Evolutionary conservation across 1,284 basidiomycete genomes (phyloP), one percentile per base, ranked within the genome.

Genomic region (Gastroboletus turbinatus): DNA sequence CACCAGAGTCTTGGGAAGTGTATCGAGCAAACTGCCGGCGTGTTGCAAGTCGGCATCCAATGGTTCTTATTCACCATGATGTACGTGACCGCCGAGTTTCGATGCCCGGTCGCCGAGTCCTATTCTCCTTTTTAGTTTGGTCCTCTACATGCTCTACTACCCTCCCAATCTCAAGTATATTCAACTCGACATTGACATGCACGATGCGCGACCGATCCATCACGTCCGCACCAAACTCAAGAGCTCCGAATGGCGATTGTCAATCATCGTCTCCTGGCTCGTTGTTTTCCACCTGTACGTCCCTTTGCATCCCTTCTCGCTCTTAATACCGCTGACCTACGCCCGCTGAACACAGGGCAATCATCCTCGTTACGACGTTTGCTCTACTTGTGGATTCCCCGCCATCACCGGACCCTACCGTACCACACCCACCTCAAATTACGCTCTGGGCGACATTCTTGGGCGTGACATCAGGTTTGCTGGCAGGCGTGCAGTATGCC

Each of bases 71-170:
- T 98, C 74, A 84, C 82, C 16, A 60, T 91, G 57, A 87, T 98
- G 95, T 96, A 54, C 30, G 71, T 57, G 30, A 35, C 8, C n/a
- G 4, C 46, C 1, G 1, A 32, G 46, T 23, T 57, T 40, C 25
- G 17, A 7, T 48, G 14, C 36, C 46, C 23, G 56, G 32, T 9
- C 19, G 1, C 36, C 23, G n/a, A 52, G 2, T 29, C 5, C 11
- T 23, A 33, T 38, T 19, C 16, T 21, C 4, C 14, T 5, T 21
- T 23, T 9, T 64, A 97, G 94, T 46, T 80, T 97, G 56, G 81
- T 95, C 1, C 82, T 98, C 4, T 99, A 92, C 75, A 88, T 99
- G 73, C 76, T 91, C 45, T 99, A 96, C 79, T 99, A 94, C 68
- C 96, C 96, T 0, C 74, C 79, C 13, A 84, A 92, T 62, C 83